These are phyloP conservation scores for Plasmopara viticola DNA, from an alignment of 352 stramenopile species.

Conservation along the genomic window DNA sequence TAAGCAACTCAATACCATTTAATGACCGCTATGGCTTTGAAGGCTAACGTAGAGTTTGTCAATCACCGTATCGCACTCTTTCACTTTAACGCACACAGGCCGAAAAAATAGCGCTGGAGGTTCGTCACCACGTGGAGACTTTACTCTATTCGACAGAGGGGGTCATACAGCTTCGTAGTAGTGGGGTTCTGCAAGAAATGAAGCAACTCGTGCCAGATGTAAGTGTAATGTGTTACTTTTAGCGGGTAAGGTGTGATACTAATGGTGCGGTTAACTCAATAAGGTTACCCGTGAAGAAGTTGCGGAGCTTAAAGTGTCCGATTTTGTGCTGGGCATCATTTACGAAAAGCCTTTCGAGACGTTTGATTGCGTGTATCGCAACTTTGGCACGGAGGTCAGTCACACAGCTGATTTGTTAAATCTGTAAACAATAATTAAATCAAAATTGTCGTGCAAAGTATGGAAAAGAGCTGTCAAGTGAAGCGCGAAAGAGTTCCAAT, in stretches of 20 bases:
- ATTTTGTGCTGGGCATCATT: constrained; percentile 78
- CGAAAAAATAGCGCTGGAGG: constrained; percentile 37
- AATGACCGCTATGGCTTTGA: too few relatives aligned
- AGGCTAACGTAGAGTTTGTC: too few relatives aligned
- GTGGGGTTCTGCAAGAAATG: constrained; percentile 48
- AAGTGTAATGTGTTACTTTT: background rate
- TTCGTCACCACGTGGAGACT: constrained; percentile 44
- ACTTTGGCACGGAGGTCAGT: constrained; percentile 55
- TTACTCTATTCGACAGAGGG: constrained; percentile 50
- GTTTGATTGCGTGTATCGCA: constrained; percentile 60
- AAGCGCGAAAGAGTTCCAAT: constrained; percentile 74
- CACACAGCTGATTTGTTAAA: background rate
- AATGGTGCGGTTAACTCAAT: background rate
- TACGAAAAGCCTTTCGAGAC: constrained; percentile 63
- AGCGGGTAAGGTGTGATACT: background rate
- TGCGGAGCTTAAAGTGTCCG: constrained; percentile 59
- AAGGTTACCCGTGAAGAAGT: constrained; percentile 65
- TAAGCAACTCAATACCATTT: too few relatives aligned
- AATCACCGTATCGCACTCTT: too few relatives aligned
- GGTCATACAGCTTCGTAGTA: constrained; percentile 49
- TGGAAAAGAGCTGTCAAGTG: constrained; percentile 71
- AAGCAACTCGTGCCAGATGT: constrained; percentile 63
- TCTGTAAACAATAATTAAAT: too few relatives aligned
- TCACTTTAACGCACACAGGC: constrained; percentile 24
- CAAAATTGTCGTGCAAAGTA: constrained; percentile 32